Evolutionary conservation across 2,329 filamentous ascomycete genomes (phyloP).

Genomic region (Ceratocystis cacaofunesta): DNA sequence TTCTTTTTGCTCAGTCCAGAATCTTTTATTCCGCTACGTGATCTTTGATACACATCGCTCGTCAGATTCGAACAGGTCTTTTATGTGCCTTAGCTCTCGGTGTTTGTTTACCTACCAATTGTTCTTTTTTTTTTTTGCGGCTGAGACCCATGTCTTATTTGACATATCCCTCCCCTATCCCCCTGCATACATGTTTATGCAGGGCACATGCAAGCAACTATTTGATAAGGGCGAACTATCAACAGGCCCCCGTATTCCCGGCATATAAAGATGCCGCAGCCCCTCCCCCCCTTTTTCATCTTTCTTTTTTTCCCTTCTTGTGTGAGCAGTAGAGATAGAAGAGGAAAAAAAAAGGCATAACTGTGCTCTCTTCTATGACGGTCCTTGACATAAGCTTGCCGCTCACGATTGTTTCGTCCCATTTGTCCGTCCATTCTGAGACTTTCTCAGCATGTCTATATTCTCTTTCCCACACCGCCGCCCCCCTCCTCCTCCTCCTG

Average conservation of each 20-base stretch:
- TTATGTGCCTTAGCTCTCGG: no score
- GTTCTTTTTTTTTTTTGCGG: no score
- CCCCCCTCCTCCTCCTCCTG: not conserved
- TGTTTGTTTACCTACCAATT: no score
- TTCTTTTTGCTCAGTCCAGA: not conserved
- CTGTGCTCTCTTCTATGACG: not conserved
- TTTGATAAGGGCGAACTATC: not conserved
- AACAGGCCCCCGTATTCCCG: not conserved
- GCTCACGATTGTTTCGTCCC: not conserved
- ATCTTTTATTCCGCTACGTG: not conserved
- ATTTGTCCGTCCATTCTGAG: no score
- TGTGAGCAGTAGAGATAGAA: no score
- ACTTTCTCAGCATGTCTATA: conserved; percentile 15
- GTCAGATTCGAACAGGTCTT: no score
- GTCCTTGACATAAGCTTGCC: not conserved
- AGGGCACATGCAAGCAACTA: not conserved
- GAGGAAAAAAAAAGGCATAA: no score
- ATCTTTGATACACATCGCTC: not conserved
- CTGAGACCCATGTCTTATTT: not conserved
- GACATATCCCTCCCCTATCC: not conserved
- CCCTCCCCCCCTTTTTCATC: not conserved
- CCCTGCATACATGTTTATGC: not conserved
- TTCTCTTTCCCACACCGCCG: conserved; percentile 15
- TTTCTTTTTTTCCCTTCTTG: no score
- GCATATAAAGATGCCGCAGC: not conserved